These are phyloP conservation scores for Chamaecyparis obtusa DNA, from an alignment of 75 land plant genomes.

Conservation along the genomic window DNA sequence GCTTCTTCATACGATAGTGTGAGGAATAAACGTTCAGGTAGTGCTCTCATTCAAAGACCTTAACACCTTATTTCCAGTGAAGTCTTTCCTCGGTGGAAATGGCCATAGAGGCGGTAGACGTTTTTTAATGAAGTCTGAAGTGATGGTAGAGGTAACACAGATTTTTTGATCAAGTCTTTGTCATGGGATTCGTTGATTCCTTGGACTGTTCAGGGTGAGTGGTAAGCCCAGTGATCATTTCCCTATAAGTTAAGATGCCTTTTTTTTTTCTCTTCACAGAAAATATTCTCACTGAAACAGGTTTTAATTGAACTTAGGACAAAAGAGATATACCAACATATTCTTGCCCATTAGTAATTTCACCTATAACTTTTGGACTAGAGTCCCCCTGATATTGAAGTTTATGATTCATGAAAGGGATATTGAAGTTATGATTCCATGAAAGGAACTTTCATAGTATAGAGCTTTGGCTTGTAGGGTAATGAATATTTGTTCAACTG, in stretches of 20 bases:
- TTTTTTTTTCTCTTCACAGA: background rate
- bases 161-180: background rate
- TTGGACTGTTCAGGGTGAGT: background rate
- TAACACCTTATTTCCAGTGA: background rate
- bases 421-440: background rate
- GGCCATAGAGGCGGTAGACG: background rate
- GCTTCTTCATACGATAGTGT: background rate
- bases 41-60: background rate
- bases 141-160: background rate
- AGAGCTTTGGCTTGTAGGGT: background rate
- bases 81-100: background rate
- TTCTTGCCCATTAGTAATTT: background rate
- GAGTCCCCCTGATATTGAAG: background rate
- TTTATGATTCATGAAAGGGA: background rate
- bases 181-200: background rate
- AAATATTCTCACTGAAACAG: background rate
- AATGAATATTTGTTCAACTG: background rate
- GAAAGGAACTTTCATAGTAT: background rate
- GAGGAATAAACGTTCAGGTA: background rate
- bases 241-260: background rate
- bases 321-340: background rate
- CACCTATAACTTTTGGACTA: background rate
- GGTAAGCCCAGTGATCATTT: background rate
- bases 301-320: background rate
- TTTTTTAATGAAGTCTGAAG: background rate